phyloP scores from a whole-genome alignment of 2,329 filamentous ascomycete species.

The Ophiostoma sp. region DNA sequence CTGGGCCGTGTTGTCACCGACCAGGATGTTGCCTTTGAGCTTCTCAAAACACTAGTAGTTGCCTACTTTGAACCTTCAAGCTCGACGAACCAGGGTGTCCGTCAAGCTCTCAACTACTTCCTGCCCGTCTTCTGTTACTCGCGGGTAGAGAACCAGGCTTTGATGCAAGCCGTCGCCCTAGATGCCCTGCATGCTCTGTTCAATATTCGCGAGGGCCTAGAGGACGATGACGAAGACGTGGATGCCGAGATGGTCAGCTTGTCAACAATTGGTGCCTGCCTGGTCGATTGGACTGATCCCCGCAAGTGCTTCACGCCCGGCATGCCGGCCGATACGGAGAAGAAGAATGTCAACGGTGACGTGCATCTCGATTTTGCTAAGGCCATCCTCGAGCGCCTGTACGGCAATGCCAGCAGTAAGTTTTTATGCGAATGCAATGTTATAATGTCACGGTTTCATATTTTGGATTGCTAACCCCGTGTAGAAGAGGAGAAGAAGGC shows the following conservation, averaged over 20 bases:
- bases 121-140: slow-evolving; percentile 91
- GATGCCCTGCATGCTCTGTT: slow-evolving; percentile 70
- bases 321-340: slow-evolving; percentile 48
- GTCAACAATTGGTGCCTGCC: slow-evolving; percentile 69
- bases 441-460: not conserved
- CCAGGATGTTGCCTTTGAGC: slow-evolving; percentile 57
- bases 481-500: slow-evolving; percentile 82
- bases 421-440: not conserved
- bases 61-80: slow-evolving; percentile 88
- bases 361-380: slow-evolving; percentile 74
- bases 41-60: slow-evolving; percentile 79
- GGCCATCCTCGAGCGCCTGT: slow-evolving; percentile 69
- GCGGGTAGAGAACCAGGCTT: slow-evolving; percentile 70
- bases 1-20: slow-evolving; percentile 74
- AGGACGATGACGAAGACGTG: slow-evolving; percentile 70
- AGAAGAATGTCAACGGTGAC: slow-evolving; percentile 64
- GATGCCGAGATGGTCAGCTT: slow-evolving; percentile 74
- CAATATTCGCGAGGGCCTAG: slow-evolving; percentile 63
- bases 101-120: slow-evolving; percentile 89
- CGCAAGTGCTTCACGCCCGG: slow-evolving; percentile 61
- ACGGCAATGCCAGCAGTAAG: slow-evolving; percentile 63
- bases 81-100: slow-evolving; percentile 69
- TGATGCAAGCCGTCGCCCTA: slow-evolving; percentile 70
- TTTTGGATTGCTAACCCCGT: slow-evolving; percentile 29
- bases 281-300: slow-evolving; percentile 94